Evolutionary conservation across 1,139 yeast species (phyloP).

Genomic region (Saccharomyces hybrid): DNA sequence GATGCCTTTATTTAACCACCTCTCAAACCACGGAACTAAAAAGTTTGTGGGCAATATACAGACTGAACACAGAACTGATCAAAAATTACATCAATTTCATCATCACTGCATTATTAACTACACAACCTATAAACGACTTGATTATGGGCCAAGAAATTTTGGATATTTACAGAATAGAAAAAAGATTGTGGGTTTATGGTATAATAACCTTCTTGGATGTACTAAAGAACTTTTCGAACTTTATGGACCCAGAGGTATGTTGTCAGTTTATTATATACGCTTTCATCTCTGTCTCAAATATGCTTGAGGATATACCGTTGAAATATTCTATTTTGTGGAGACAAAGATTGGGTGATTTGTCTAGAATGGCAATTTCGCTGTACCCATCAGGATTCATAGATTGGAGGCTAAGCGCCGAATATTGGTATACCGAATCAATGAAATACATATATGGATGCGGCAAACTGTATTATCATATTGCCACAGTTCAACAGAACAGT

Average conservation of each 20-base stretch:
- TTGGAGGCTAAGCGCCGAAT: constrained; percentile 72
- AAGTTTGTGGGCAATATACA: constrained; percentile 65
- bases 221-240: constrained; percentile 57
- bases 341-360: constrained; percentile 71
- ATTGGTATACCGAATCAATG: constrained; percentile 69
- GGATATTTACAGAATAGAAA: constrained; percentile 64
- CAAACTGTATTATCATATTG: constrained; percentile 72
- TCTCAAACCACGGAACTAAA: constrained; percentile 46
- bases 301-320: constrained; percentile 44
- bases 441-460: constrained; percentile 71
- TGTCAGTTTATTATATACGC: constrained; percentile 37
- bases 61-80: constrained; percentile 53
- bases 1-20: constrained; percentile 41
- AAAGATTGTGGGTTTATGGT: constrained; percentile 80
- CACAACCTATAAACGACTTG: constrained; percentile 42
- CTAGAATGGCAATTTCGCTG: constrained; percentile 76
- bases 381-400: constrained; percentile 70
- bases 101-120: constrained; percentile 63
- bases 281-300: constrained; percentile 38
- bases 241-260: constrained; percentile 38
- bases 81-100: constrained; percentile 67
- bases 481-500: constrained; percentile 75
- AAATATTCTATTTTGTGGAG: constrained; percentile 57
- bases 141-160: constrained; percentile 58
- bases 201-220: constrained; percentile 73